Evolutionary conservation across 2,329 filamentous ascomycete genomes (phyloP).

Genomic region (Stachybotrys chlorohalonatus): DNA sequence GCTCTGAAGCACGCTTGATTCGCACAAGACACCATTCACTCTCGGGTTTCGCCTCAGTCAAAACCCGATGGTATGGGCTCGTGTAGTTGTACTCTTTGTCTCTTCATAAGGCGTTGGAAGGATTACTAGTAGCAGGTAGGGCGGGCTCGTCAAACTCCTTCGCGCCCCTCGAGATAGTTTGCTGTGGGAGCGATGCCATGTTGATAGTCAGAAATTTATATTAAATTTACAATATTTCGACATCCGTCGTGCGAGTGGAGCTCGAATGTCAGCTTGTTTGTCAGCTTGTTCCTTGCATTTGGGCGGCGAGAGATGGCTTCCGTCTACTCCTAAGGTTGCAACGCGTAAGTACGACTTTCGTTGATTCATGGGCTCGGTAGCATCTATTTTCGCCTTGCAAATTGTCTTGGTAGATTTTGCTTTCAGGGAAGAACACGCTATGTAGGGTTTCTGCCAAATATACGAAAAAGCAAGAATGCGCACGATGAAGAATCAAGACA

Average conservation of each 20-base stretch:
- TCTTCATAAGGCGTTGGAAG: not conserved
- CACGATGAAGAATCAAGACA: not conserved
- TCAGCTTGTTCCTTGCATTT: too few species aligned
- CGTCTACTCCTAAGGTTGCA: too few species aligned
- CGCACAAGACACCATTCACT: too few species aligned
- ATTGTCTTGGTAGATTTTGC: not conserved
- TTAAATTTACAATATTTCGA: not conserved
- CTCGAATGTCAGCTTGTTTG: not conserved
- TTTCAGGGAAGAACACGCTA: not conserved
- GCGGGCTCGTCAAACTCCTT: not conserved
- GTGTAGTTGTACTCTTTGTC: not conserved
- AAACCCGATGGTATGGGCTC: not conserved
- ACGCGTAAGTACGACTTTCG: too few species aligned
- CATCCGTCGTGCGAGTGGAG: too few species aligned
- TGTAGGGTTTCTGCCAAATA: not conserved
- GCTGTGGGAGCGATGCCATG: not conserved
- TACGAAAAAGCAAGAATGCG: not conserved
- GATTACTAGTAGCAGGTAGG: not conserved
- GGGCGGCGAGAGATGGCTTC: too few species aligned
- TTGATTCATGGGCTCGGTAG: too few species aligned
- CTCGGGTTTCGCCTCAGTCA: not conserved
- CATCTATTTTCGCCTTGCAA: not conserved
- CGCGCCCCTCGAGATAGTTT: not conserved
- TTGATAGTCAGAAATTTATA: not conserved
- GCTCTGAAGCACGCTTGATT: constrained; percentile 21